phyloP scores from a whole-genome alignment of 192 early-diverging fungal species.

The Coemansia sp. region DNA sequence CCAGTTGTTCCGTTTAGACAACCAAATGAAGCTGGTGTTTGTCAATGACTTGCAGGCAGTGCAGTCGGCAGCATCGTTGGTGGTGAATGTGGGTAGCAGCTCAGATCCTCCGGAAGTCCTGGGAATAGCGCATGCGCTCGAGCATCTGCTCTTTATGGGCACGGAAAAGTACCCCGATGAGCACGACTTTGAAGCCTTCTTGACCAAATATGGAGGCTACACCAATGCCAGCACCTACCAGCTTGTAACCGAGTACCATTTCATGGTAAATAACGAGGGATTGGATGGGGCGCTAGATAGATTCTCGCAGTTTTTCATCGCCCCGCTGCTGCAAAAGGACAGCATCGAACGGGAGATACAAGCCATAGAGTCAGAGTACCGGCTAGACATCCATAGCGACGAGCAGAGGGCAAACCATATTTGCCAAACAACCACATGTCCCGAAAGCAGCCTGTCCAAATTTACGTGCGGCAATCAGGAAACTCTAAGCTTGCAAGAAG shows the following conservation, averaged over 20 bases:
- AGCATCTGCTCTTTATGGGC: conserved; percentile 71
- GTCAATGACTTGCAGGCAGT: conserved; percentile 55
- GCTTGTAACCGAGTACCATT: conserved; percentile 21
- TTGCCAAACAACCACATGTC: neutral
- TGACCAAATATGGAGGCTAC: conserved; percentile 21
- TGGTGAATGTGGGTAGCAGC: conserved; percentile 61
- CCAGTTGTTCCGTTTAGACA: conserved; percentile 55
- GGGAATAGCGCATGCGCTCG: conserved; percentile 70
- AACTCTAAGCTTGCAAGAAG: conserved; percentile 63
- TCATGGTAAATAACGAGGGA: conserved; percentile 32
- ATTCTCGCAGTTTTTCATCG: conserved; percentile 86
- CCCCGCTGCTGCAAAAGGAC: conserved; percentile 75
- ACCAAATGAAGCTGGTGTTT: conserved; percentile 58
- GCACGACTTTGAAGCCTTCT: conserved; percentile 56
- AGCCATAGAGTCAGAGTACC: conserved; percentile 92
- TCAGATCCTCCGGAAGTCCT: conserved; percentile 58
- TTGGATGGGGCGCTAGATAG: conserved; percentile 62
- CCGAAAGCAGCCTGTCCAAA: conserved; percentile 66
- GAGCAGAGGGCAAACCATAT: conserved; percentile 42
- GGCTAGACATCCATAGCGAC: conserved; percentile 80
- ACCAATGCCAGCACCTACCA: conserved; percentile 27
- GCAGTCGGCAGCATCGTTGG: conserved; percentile 59
- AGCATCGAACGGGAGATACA: conserved; percentile 84
- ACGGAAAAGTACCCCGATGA: conserved; percentile 66
- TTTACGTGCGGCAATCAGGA: conserved; percentile 83